Percentiles rank a stretch among this genome's conserved stretches.
Evolutionary conservation across 2,329 filamentous ascomycete species (phyloP).

Genomic region (Blastomyces percursus): DNA sequence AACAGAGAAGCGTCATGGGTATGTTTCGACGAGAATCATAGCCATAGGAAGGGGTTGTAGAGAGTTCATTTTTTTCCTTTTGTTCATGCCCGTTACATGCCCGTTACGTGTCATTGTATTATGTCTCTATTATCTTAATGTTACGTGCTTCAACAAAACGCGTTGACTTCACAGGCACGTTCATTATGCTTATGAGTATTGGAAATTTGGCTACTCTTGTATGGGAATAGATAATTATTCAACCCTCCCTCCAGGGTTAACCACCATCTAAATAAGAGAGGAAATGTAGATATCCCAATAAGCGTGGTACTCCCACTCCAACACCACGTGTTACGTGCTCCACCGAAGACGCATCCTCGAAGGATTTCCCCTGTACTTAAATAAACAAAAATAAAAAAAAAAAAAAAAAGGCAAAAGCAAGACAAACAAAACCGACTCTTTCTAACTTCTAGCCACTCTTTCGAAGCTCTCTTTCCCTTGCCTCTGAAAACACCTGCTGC

Average conservation of each 20-base stretch:
- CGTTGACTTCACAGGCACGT: background rate
- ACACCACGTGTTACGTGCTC: background rate
- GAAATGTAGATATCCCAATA: background rate
- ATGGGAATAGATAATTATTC: background rate
- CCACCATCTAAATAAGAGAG: background rate
- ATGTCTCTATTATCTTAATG: background rate
- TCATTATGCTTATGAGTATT: background rate
- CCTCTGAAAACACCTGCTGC: constrained; percentile 52
- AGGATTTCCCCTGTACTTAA: background rate
- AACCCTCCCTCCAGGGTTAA: background rate
- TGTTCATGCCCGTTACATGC: too few species aligned
- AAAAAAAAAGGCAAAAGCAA: background rate
- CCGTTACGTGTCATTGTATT: background rate
- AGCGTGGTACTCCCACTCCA: background rate
- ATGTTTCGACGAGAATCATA: constrained; percentile 29
- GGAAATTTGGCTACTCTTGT: background rate
- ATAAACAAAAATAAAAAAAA: background rate
- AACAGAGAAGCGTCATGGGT: constrained; percentile 54
- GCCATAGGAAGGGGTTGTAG: background rate
- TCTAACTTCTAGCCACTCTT: background rate
- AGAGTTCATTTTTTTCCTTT: background rate
- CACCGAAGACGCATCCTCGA: background rate
- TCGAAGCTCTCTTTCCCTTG: constrained; percentile 5
- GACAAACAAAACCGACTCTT: background rate
- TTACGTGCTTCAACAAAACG: background rate